Conservation (phyloP, 106 monocot genomes). For the Acanthochlamys bracteata region DNA sequence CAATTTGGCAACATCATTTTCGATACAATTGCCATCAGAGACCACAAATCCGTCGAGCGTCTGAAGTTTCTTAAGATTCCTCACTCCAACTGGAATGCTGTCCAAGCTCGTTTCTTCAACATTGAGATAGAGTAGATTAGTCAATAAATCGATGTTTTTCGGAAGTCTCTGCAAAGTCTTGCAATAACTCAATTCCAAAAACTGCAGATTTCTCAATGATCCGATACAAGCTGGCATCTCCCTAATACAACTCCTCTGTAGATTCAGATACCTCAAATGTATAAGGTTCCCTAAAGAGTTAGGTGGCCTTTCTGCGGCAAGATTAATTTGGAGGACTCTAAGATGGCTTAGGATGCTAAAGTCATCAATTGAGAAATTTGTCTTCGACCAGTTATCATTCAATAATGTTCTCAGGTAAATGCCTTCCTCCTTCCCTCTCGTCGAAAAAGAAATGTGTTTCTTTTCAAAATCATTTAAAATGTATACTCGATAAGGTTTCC, state of each 20-base stretch:
- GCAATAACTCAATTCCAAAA: slow-evolving; percentile 16
- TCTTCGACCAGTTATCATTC: too few relatives aligned
- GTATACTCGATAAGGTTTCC: slow-evolving; percentile 1
- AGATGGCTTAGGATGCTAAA: slow-evolving; percentile 14
- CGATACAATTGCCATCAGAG: not conserved
- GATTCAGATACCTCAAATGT: slow-evolving; percentile 29
- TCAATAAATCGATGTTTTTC: slow-evolving; percentile 10
- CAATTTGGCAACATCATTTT: slow-evolving; percentile 4
- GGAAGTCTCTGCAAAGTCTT: slow-evolving; percentile 13
- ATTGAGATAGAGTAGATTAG: slow-evolving; percentile 13
- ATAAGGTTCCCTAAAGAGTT: slow-evolving; percentile 16
- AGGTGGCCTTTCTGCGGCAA: slow-evolving; percentile 15
- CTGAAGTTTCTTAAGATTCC: slow-evolving; percentile 15
- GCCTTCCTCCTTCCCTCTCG: too few relatives aligned
- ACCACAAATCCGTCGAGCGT: slow-evolving; percentile 6
- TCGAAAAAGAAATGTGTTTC: too few relatives aligned
- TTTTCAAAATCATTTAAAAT: not conserved
- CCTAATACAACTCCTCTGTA: slow-evolving; percentile 12
- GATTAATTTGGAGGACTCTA: slow-evolving; percentile 20
- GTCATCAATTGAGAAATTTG: slow-evolving; percentile 1
- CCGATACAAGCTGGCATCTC: slow-evolving; percentile 24
- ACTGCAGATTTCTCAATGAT: slow-evolving; percentile 18
- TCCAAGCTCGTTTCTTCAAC: slow-evolving; percentile 4
- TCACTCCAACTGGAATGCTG: slow-evolving; percentile 15
- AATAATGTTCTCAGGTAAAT: too few relatives aligned